Evolutionary conservation across 768 basidiomycete species (phyloP), one percentile per base, ranked within the genome.

Genomic region (Exsudoporus frostii): DNA sequence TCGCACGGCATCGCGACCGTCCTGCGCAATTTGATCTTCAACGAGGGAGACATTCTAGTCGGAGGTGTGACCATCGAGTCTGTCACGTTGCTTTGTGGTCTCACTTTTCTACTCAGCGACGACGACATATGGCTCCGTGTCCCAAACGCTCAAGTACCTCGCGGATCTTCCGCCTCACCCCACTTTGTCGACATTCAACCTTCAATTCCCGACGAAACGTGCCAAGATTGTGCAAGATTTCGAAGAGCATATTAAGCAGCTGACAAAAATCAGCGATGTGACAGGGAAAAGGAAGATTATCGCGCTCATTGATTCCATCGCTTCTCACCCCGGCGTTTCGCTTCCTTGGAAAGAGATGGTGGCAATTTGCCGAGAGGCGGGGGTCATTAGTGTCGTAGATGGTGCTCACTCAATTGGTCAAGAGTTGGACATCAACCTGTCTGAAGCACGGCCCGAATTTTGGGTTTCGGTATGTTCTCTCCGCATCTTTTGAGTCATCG

Each of bases 381-480:
- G 81, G 0, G 77, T 85, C 0, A 79, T 79, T 68, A 85, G 79
- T 30, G 58, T 93, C n/a, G 69, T 94, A 14, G 92, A 94, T 60
- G 92, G 80, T 2, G 90, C 90, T 7, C 90, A 92, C 62, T 79
- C 82, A 4, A 79, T 92, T 37, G 90, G 90, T 1, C 88, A 88
- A 60, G 82, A 89, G 60, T 60, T 78, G 7, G 69, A 79, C 49
- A 75, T 90, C 51, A 77, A 90, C 61, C 66, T 92, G 17, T 73
- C 72, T 4, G 71, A 74, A 40, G 70, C 70, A 0, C 71, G 76
- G 46, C 87, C 87, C 11, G 91, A 93, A 68, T 90, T 92, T 63
- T 91, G 84, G 84, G 72, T 86, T 22, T 85, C 88, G 32, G 88
- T 90, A 55, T 22, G 80, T 73, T 4, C 4, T 17, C n/a, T 39